These are phyloP conservation scores for Quercus parvula DNA, from an alignment of 306 rosid genomes.

Conservation along the genomic window DNA sequence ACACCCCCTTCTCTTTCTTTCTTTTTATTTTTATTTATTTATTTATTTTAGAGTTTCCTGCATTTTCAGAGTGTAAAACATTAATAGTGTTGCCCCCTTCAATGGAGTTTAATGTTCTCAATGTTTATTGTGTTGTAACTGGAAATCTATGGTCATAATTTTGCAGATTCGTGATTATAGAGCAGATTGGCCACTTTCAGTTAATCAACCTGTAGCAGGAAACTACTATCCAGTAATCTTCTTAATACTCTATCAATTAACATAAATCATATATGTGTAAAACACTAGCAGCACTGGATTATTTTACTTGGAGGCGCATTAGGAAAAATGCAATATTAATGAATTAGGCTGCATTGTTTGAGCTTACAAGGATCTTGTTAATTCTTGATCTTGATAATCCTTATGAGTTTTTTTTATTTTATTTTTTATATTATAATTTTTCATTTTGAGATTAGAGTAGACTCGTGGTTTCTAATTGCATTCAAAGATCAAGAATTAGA, in stretches of 20 bases:
- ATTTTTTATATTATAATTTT: neutral
- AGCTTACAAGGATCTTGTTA: neutral
- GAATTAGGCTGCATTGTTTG: neutral
- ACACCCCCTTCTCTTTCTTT: neutral
- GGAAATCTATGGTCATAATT: constrained; percentile 6
- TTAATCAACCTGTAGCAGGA: constrained; percentile 85
- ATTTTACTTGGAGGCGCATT: neutral
- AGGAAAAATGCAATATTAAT: too few species aligned
- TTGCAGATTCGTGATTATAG: constrained; percentile 75
- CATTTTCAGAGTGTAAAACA: neutral
- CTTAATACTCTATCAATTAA: neutral
- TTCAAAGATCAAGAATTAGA: neutral
- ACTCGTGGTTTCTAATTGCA: neutral
- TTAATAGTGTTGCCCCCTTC: neutral
- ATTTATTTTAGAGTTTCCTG: neutral
- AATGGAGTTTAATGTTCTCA: neutral
- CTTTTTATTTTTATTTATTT: too few species aligned
- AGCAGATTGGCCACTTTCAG: constrained; percentile 76
- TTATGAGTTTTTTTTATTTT: neutral
- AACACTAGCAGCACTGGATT: neutral
- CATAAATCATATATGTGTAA: neutral
- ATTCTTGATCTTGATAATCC: neutral
- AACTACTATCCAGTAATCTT: constrained; percentile 84
- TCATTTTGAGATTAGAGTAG: neutral
- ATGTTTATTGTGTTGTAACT: constrained; percentile 3